Percentiles rank a stretch among this genome's conserved stretches.
Conservation (phyloP, 2,329 filamentous ascomycete species). For the Trichoderma sp. region DNA sequence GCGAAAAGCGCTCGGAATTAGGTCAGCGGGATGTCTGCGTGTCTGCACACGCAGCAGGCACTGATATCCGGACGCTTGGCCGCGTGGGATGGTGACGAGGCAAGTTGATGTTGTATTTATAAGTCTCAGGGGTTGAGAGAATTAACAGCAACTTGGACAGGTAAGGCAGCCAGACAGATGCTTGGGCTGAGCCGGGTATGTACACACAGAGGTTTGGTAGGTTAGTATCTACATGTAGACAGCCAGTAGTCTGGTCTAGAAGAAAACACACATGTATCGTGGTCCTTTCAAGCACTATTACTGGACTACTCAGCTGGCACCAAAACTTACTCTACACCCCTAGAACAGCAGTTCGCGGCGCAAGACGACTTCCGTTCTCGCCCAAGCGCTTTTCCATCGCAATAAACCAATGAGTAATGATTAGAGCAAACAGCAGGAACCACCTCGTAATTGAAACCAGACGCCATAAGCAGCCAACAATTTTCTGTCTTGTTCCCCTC, state of each 20-base stretch:
- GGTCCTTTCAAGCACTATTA: background rate
- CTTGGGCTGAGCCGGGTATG: background rate
- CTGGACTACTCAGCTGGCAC: background rate
- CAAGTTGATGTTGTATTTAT: background rate
- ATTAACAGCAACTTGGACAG: background rate
- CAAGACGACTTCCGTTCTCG: background rate
- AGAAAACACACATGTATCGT: background rate
- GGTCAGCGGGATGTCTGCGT: background rate
- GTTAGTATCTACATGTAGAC: too few species aligned
- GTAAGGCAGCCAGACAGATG: background rate
- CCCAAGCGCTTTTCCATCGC: background rate
- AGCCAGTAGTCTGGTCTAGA: background rate
- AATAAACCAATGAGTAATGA: background rate
- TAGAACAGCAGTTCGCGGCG: background rate
- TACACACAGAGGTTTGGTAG: too few species aligned
- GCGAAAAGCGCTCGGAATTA: background rate
- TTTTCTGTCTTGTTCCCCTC: background rate
- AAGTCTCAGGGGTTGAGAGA: too few species aligned
- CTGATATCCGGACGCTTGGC: background rate
- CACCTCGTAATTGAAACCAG: background rate
- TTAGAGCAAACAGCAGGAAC: background rate
- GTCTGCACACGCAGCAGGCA: background rate
- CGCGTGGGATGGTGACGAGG: conserved; percentile 7
- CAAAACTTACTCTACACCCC: background rate
- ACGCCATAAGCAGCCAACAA: conserved; percentile 13